Evolutionary conservation across 2,329 filamentous ascomycete genomes (phyloP).

Genomic region (Aspergillus pseudonomiae): DNA sequence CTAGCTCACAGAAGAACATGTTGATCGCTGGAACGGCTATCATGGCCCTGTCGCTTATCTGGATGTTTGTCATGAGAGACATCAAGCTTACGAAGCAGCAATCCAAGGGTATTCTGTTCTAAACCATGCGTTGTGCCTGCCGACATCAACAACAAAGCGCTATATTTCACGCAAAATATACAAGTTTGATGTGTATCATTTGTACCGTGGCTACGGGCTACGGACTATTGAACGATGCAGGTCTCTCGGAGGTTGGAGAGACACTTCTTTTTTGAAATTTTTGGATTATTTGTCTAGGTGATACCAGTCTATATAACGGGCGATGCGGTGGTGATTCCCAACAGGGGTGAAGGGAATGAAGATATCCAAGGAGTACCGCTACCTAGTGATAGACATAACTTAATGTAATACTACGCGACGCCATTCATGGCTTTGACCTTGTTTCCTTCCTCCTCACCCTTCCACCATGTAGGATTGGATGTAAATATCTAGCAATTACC

Average conservation of each 20-base stretch:
- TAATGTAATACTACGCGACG: not conserved
- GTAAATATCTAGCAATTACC: not conserved
- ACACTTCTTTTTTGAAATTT: not conserved
- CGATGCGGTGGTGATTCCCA: not conserved
- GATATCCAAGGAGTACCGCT: not conserved
- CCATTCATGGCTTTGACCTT: not conserved
- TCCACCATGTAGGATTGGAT: not conserved
- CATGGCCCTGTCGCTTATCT: conserved; percentile 17
- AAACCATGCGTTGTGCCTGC: not conserved
- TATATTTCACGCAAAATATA: not conserved
- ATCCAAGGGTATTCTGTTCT: conserved; percentile 10
- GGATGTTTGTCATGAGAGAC: conserved; percentile 14
- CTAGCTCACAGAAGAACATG: conserved; percentile 46
- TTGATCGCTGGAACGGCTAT: conserved; percentile 33
- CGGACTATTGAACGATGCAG: not conserved
- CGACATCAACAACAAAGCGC: not conserved
- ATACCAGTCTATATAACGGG: not conserved
- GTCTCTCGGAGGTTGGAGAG: not conserved
- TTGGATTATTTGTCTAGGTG: not conserved
- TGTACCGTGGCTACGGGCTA: not conserved
- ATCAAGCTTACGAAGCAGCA: conserved; percentile 10
- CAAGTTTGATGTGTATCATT: not conserved
- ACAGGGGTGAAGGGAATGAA: not conserved
- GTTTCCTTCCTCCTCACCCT: not conserved
- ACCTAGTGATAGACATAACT: not conserved